phyloP scores from a whole-genome alignment of 495 filamentous ascomycete genomes.

The Rhizodiscina lignyota region DNA sequence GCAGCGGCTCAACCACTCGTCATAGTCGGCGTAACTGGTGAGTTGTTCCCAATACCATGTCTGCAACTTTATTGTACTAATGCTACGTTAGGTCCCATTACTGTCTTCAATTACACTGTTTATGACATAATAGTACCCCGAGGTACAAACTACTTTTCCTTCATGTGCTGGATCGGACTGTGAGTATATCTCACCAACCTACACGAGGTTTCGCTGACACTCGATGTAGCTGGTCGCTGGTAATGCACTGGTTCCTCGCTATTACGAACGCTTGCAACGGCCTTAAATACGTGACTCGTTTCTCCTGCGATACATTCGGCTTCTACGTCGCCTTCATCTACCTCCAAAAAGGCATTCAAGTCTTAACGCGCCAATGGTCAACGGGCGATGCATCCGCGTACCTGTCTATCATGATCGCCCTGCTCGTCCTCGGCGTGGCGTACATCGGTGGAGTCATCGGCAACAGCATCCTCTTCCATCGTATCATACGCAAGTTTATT shows the following conservation, averaged over 20 bases:
- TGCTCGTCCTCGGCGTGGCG: conserved; percentile 21
- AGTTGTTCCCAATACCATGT: conserved; percentile 7
- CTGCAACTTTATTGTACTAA: conserved; percentile 1
- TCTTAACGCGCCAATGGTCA: conserved; percentile 15
- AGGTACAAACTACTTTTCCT: conserved; percentile 18
- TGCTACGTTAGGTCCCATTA: conserved; percentile 12
- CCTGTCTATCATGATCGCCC: conserved; percentile 19
- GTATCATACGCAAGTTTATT: conserved; percentile 19
- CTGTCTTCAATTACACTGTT: conserved; percentile 30
- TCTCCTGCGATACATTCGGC: conserved; percentile 26
- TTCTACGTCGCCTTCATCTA: conserved; percentile 30
- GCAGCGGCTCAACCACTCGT: conserved; percentile 21
- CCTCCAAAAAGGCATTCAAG: conserved; percentile 22
- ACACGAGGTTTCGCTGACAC: background rate
- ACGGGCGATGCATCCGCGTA: conserved; percentile 17
- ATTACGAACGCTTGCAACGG: conserved; percentile 25
- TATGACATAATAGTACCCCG: conserved; percentile 24
- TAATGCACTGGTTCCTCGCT: conserved; percentile 27
- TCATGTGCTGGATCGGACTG: conserved; percentile 24
- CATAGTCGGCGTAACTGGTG: conserved; percentile 80
- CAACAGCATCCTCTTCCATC: conserved; percentile 17
- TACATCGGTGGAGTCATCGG: conserved; percentile 22
- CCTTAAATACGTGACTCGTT: conserved; percentile 27
- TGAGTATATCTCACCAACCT: conserved; percentile 1
- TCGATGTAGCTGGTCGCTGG: conserved; percentile 20